Base-by-base conservation (phyloP, 306 rosid species). In the Fagus crenata region DNA sequence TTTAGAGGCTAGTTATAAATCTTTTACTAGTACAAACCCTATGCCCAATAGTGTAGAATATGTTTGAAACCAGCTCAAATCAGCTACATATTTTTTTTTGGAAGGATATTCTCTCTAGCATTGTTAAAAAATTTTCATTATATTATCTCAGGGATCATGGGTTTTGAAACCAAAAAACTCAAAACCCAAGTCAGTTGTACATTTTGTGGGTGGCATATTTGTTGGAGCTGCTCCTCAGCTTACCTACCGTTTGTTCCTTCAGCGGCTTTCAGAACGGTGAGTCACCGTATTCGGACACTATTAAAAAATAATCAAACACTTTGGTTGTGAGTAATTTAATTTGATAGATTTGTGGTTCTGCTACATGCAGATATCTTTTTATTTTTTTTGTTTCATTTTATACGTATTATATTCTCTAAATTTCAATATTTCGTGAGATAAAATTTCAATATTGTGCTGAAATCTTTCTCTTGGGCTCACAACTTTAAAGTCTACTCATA, bases 171-270 rank as follows among this genome's bases (percentile, higher is more conserved):
- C 97, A 5, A 90, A 80, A 84, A 85, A 39, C 84, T 54, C 87
- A 64, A 77, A 84, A 60, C 97, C 99, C 31, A 88, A 84, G 80
- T 89, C 65, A 5, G 97, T 92, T 75, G 93, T 85, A 39, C 99
- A 95, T 87, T 95, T 95, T 86, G 81, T 95, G 17, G 99, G 99
- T 63, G 99, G 99, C 43, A 86, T 92, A 73, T 95, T 95, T 90
- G 97, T 95, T 69, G 97, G 99, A 74, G 99, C 97, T 63, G 97
- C 99, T 15, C 99, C 99, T 80, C 99, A 92, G 86, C 97, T 95
- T 75, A 84, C 99, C 73, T 95, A 95, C 82, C 97, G 97, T 3
- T 80, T 88, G 91, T 95, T 92, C 86, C 92, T 95, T 46, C 97
- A 95, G 89, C 87, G 93, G 61, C 97, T 95, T 46, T 86, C 97